Percentiles rank a stretch among this genome's conserved stretches.
Conservation (phyloP, 192 early-diverging fungal genomes). For the Glomus cerebriforme region DNA sequence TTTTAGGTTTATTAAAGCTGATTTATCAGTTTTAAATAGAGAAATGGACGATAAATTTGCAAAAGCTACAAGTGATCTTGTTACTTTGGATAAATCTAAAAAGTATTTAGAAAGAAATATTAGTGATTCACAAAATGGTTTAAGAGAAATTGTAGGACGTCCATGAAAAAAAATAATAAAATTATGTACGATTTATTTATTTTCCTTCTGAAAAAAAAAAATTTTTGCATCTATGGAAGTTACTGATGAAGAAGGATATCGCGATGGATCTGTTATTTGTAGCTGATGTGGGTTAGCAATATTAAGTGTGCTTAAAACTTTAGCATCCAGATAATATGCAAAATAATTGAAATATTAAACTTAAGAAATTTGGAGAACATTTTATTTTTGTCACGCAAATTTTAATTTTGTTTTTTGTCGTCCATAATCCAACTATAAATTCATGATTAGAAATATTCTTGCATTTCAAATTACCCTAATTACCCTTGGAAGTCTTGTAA, state of each 20-base stretch:
- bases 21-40: constrained; percentile 44
- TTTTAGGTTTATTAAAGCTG: constrained; percentile 60
- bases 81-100: constrained; percentile 53
- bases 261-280: background rate
- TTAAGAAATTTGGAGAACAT: background rate
- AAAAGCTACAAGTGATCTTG: constrained; percentile 52
- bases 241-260: background rate
- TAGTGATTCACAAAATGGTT: constrained; percentile 49
- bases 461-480: background rate
- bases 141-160: constrained; percentile 42
- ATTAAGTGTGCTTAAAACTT: background rate
- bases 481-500: constrained; percentile 4
- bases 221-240: too few species aligned
- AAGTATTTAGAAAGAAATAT: constrained; percentile 62
- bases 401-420: too few species aligned
- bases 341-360: too few species aligned
- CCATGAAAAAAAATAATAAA: background rate
- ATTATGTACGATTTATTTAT: too few species aligned
- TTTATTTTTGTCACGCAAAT: too few species aligned
- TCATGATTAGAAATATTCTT: background rate
- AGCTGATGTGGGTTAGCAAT: too few species aligned
- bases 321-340: too few species aligned
- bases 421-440: background rate
- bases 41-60: constrained; percentile 42
- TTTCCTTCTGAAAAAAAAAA: too few species aligned